A percentile compares a stretch with the other conserved stretches of the same genome.
These are phyloP conservation scores for Pterulicium gracile DNA, from an alignment of 1,284 basidiomycete genomes.

Conservation along the genomic window DNA sequence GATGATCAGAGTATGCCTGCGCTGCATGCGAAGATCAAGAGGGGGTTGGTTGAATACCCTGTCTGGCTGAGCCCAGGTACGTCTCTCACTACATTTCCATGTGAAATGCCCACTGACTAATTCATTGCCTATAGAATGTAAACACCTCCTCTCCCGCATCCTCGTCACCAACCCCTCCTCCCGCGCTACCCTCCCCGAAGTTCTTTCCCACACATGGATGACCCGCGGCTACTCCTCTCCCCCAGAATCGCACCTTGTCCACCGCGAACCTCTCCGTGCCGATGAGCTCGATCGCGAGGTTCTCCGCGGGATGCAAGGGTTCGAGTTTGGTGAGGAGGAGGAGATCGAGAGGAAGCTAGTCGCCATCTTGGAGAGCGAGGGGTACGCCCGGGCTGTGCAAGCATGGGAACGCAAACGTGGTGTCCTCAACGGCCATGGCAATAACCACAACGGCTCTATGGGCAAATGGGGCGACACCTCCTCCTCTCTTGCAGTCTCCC, in stretches of 20 bases:
- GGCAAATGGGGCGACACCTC: conserved; percentile 44
- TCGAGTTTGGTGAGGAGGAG: conserved; percentile 88
- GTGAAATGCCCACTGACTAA: conserved; percentile 9
- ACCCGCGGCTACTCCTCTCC: conserved; percentile 75
- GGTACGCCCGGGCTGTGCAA: conserved; percentile 64
- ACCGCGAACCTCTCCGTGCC: conserved; percentile 78
- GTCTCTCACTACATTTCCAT: conserved; percentile 17
- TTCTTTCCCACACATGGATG: conserved; percentile 95
- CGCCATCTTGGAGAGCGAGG: conserved; percentile 70
- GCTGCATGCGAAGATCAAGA: conserved; percentile 97
- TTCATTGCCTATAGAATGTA: conserved; percentile 62
- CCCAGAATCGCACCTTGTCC: conserved; percentile 78
- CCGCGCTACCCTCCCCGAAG: conserved; percentile 79
- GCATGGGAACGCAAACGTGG: conserved; percentile 71
- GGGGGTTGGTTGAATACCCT: conserved; percentile 94
- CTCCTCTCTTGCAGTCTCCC: conserved; percentile 57
- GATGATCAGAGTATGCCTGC: conserved; percentile 99
- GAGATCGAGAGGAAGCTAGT: conserved; percentile 74
- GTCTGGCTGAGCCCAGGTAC: conserved; percentile 89
- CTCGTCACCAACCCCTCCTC: conserved; percentile 87
- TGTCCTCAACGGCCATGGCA: conserved; percentile 33
- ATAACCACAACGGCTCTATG: conserved; percentile 13
- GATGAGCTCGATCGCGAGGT: conserved; percentile 84
- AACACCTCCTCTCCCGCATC: conserved; percentile 89
- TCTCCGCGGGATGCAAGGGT: conserved; percentile 89